Percentiles rank a stretch among this genome's conserved stretches.
phyloP scores from a whole-genome alignment of 495 filamentous ascomycete species.

The Aspergillus coremiiformis region DNA sequence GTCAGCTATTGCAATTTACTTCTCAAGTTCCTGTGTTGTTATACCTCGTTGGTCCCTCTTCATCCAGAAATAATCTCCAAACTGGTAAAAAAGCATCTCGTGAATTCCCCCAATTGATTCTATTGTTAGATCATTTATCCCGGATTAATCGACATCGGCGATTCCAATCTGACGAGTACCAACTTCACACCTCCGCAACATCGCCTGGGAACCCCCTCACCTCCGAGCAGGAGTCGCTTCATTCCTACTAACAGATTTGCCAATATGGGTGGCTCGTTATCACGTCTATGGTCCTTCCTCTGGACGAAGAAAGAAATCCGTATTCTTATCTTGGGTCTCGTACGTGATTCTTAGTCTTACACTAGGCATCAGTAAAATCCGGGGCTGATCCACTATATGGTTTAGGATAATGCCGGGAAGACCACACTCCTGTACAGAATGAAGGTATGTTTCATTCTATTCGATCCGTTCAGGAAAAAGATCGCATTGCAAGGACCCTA shows the following conservation, averaged over 20 bases:
- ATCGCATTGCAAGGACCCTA: too few species aligned
- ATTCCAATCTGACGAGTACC: not conserved
- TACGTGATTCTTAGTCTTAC: slow-evolving; percentile 36
- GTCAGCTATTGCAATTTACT: not conserved
- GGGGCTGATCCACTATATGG: slow-evolving; percentile 17
- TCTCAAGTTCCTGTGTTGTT: not conserved
- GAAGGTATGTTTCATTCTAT: slow-evolving; percentile 56
- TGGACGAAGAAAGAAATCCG: slow-evolving; percentile 96
- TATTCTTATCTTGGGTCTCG: slow-evolving; percentile 91
- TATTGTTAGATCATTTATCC: not conserved
- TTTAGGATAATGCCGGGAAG: slow-evolving; percentile 95
- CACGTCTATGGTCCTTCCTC: slow-evolving; percentile 65
- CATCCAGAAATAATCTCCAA: not conserved
- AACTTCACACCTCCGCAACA: not conserved
- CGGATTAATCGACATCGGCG: not conserved
- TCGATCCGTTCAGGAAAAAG: too few species aligned
- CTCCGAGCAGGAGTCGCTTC: not conserved
- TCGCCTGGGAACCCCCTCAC: not conserved
- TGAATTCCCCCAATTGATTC: not conserved
- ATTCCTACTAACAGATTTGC: slow-evolving; percentile 7
- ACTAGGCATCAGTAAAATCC: slow-evolving; percentile 1
- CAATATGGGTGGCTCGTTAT: slow-evolving; percentile 74
- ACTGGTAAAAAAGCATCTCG: not conserved
- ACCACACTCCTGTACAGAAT: slow-evolving; percentile 93
- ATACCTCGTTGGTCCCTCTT: not conserved